Evolutionary conservation across 2,329 filamentous ascomycete species (phyloP).

Genomic region (Epichloe sibirici): DNA sequence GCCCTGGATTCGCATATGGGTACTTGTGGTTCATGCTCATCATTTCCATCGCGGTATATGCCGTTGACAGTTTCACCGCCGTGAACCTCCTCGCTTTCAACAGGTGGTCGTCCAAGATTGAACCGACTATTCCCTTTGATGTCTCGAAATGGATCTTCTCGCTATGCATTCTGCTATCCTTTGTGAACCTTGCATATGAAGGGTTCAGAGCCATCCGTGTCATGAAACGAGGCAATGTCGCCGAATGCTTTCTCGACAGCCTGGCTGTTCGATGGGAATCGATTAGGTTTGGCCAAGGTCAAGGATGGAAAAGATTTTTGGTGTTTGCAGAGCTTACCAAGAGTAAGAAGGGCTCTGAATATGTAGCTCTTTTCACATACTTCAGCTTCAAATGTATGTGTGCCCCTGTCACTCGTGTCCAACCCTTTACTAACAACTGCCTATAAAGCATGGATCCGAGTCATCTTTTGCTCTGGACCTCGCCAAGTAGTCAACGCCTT

Average conservation of each 20-base stretch:
- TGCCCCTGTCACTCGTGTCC: background rate
- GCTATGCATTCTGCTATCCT: conserved; percentile 81
- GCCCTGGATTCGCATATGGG: conserved; percentile 65
- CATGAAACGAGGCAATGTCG: conserved; percentile 74
- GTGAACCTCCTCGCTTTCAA: conserved; percentile 83
- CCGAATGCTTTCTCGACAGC: conserved; percentile 82
- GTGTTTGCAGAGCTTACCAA: conserved; percentile 87
- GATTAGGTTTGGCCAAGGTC: conserved; percentile 58
- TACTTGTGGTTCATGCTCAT: conserved; percentile 74
- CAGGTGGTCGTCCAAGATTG: conserved; percentile 74
- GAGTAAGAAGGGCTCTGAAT: conserved; percentile 81
- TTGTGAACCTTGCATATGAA: conserved; percentile 68
- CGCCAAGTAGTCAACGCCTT: conserved; percentile 84
- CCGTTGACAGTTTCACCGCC: conserved; percentile 84
- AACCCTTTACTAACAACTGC: background rate
- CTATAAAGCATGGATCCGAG: conserved; percentile 64
- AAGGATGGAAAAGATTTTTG: conserved; percentile 81
- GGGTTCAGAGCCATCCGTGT: conserved; percentile 69
- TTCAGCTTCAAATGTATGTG: conserved; percentile 56
- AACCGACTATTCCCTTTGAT: conserved; percentile 63
- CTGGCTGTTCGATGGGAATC: conserved; percentile 77
- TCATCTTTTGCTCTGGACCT: conserved; percentile 82
- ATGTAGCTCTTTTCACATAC: conserved; percentile 82
- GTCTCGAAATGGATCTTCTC: conserved; percentile 94
- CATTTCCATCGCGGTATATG: conserved; percentile 74